phyloP scores from a whole-genome alignment of 2,329 filamentous ascomycete species.

The Pezicula neosporulosa region DNA sequence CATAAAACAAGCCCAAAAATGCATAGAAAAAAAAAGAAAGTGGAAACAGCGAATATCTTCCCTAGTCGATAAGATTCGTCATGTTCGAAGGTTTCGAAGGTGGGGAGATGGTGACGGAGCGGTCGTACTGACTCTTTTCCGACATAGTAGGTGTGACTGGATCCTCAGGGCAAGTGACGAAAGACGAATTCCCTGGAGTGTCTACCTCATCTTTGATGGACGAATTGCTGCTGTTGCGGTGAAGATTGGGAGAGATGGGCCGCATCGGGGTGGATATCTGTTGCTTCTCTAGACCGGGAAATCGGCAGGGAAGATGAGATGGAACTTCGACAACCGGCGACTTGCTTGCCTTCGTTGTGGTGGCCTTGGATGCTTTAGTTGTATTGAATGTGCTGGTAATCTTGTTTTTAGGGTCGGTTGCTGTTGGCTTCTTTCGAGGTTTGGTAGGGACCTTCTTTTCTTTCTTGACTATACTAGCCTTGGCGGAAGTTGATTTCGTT shows the following conservation, averaged over 20 bases:
- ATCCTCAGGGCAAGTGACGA: not conserved
- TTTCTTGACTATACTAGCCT: constrained; percentile 3
- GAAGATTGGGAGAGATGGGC: constrained; percentile 11
- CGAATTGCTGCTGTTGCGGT: constrained; percentile 20
- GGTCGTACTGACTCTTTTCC: not conserved
- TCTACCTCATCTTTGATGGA: not conserved
- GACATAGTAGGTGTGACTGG: not conserved
- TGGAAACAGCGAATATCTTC: too few species aligned
- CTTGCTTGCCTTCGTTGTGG: constrained; percentile 5
- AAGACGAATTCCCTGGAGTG: not conserved
- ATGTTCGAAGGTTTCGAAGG: not conserved
- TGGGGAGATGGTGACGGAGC: not conserved
- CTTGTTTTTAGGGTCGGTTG: constrained; percentile 18
- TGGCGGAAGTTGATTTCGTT: constrained; percentile 4
- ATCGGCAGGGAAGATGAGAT: constrained; percentile 3
- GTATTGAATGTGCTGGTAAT: constrained; percentile 23
- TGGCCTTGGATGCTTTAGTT: constrained; percentile 19
- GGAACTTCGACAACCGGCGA: not conserved
- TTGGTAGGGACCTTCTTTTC: constrained; percentile 18
- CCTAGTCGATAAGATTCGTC: not conserved
- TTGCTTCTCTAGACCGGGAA: constrained; percentile 15
- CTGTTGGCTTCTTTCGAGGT: constrained; percentile 18
- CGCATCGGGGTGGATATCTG: constrained; percentile 14
- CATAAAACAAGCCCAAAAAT: too few species aligned
- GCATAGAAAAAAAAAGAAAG: too few species aligned